Base-by-base conservation (phyloP, 1,139 yeast genomes). In the Debaryomyces sp. region DNA sequence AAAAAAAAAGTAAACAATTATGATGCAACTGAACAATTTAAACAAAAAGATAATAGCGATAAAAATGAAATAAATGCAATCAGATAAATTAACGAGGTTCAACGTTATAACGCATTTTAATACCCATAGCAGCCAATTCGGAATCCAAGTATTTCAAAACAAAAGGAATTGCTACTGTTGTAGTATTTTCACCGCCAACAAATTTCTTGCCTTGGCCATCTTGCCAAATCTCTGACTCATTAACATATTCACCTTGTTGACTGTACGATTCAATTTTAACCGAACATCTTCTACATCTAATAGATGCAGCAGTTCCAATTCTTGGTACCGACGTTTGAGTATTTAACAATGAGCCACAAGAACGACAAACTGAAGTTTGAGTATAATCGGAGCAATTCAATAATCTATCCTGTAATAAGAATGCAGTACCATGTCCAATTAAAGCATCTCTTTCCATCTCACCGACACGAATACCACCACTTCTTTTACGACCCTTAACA, bases 391-490 rank as follows among this genome's bases (percentile, higher is more conserved):
- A 89, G 67, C 97, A 91, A 71, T 95, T 94, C 68, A 95, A 80
- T 64, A 94, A 78, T 72, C 99, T 87, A 68, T 94, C 99, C 70
- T 94, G 99, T 58, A 94, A 77, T 63, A 94, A 75, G 83, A 83
- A 94, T 1, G 99, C 91, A n/a, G 99, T 87, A 73, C 99, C 99
- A 66, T 95, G 99, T 53, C 99, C 99, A 67, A 94, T 91, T 61
- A 94, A 78, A 2, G 99, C 99, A 78, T 94, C 99, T 76, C 99
- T 89, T 75, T 94, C 99, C 99, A 94, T 94, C 71, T 94, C 99
- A 68, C 99, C 99, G 37, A 94, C 96, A 80, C 99, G 96, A 60
- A 94, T 94, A 87, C 99, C 99, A 73, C 99, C 99, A 57, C 88
- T 85, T 75, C 99, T 85, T 85, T 94, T 95, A 76, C 99, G 87